Conservation (phyloP, 148 eudicot genomes). For the Bassia scoparia region DNA sequence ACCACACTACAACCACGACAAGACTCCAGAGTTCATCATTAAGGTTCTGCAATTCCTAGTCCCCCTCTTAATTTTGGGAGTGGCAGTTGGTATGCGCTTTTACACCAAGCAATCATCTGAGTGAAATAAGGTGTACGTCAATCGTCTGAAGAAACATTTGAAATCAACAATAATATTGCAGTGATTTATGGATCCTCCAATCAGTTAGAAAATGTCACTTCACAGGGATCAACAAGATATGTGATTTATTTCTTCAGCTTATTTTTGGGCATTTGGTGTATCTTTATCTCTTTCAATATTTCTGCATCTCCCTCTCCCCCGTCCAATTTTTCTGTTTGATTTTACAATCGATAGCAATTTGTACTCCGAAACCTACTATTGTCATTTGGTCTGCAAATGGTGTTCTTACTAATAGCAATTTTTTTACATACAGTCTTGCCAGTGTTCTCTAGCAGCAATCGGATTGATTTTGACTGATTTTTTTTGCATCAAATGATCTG, state of each 20-base stretch:
- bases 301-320: not conserved
- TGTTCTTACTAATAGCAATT: not conserved
- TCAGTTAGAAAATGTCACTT: not conserved
- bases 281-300: conserved; percentile 1
- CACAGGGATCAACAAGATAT: conserved; percentile 8
- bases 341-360: conserved; percentile 2
- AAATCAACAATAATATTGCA: not conserved
- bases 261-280: conserved; percentile 6
- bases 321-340: conserved; percentile 1
- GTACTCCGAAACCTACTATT: conserved; percentile 6
- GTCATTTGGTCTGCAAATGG: not conserved
- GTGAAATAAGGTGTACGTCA: conserved; percentile 8
- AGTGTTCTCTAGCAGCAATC: not conserved
- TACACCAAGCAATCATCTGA: conserved; percentile 55
- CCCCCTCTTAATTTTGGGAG: conserved; percentile 63
- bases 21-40: conserved; percentile 61
- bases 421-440: not conserved
- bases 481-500: too few species aligned
- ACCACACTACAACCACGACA: conserved; percentile 62
- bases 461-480: not conserved
- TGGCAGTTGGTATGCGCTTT: conserved; percentile 69
- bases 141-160: conserved; percentile 10
- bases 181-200: conserved; percentile 6
- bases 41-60: conserved; percentile 85
- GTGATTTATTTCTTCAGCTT: conserved; percentile 3